Percentiles rank a stretch among this genome's conserved stretches.
These are phyloP conservation scores for Cladophialophora bantiana DNA, from an alignment of 2,329 filamentous ascomycete species.

Conservation along the genomic window DNA sequence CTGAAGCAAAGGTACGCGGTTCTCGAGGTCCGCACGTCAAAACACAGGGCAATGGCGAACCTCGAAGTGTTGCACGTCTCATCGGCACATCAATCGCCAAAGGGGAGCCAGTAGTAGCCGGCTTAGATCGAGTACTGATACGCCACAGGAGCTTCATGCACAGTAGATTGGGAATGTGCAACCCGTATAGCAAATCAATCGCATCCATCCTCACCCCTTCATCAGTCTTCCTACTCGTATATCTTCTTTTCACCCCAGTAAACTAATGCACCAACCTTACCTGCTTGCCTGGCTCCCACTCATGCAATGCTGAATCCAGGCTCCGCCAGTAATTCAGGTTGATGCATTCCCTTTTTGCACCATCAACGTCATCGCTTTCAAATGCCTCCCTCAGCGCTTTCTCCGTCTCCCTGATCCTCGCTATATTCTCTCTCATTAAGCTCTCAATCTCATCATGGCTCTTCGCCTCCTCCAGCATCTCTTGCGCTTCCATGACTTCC, in stretches of 20 bases:
- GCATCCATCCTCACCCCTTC: background rate
- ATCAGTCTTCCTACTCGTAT: no score
- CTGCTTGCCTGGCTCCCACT: conserved; percentile 81
- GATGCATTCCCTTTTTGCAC: conserved; percentile 75
- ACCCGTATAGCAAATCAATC: background rate
- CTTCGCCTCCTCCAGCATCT: conserved; percentile 69
- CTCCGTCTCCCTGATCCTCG: conserved; percentile 70
- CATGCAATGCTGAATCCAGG: conserved; percentile 77
- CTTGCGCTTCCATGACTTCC: conserved; percentile 82
- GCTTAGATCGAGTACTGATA: background rate
- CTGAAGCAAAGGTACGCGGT: conserved; percentile 3
- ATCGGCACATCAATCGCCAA: no score
- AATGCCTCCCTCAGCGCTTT: conserved; percentile 70
- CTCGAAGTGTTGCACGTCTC: no score
- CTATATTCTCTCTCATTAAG: conserved; percentile 71
- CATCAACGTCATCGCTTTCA: conserved; percentile 67
- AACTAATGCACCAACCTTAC: conserved; percentile 63
- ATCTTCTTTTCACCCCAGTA: background rate
- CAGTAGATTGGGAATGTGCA: background rate
- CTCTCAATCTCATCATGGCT: conserved; percentile 68
- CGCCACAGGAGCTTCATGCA: background rate
- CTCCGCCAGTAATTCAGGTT: conserved; percentile 89
- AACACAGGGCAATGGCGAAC: background rate
- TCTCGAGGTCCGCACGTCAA: background rate
- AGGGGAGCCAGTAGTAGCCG: background rate